Base-by-base conservation (phyloP, 1,139 yeast species). In the Lodderomyces orthopsilosis region DNA sequence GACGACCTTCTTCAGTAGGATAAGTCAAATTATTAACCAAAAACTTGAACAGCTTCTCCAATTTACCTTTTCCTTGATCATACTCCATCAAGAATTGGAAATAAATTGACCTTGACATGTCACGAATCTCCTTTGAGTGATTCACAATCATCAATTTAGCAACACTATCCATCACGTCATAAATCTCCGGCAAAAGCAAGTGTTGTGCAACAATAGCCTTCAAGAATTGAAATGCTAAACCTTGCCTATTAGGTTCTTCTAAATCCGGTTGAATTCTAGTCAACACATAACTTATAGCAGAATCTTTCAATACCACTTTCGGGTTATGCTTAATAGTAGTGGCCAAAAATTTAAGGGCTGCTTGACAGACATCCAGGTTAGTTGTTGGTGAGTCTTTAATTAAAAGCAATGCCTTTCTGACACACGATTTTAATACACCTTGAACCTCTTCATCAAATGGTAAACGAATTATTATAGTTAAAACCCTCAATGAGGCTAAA, bases 21-120 rank as follows among this genome's bases (percentile, higher is more conserved):
- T 94, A 94, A 22, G 82, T 76, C 56, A 94, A 69, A 59, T 94
- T 93, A 50, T 80, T 81, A n/a, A 91, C 85, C 63, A 93, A 72
- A 57, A 85, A 83, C 51, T 84, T 82, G 63, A 91, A 83, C 54
- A 88, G 95, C 55, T 84, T 87, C 52, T 87, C 94, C 42, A 93
- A 65, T 51, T 90, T 79, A 5, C 94, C 91, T 56, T 83, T 78
- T 26, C 98, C 91, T 66, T 93, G 98, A 55, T 95, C 98, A 57
- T 88, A 93, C 56, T 90, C 96, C 84, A 91, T 86, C 56, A 93
- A 67, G 56, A 93, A 94, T 57, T 84, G 93, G 62, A 82, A 86
- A 61, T 82, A 94, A 1, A 87, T 82, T 51, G 88, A 78, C 62
- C 98, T 78, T 8, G 98, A 83, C 65, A 87, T 83, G 55, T 87